These are phyloP conservation scores for Cylindrodendrum hubeiense DNA, from an alignment of 2,329 filamentous ascomycete species.

Conservation along the genomic window DNA sequence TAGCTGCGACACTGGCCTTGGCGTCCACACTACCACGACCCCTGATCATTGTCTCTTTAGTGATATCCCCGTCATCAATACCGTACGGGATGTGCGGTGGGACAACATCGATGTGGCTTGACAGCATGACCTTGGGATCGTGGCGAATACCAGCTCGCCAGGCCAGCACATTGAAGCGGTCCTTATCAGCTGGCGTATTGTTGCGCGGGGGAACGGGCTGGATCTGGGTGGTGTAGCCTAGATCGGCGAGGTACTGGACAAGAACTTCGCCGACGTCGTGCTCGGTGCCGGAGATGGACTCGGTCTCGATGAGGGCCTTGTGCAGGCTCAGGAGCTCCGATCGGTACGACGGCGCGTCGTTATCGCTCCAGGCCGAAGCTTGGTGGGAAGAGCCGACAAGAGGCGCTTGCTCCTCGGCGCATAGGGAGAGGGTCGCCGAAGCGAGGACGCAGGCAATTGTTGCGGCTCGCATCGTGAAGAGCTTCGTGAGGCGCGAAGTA, in stretches of 20 bases:
- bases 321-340: conserved; percentile 77
- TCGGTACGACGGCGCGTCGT: conserved; percentile 53
- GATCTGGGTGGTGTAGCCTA: conserved; percentile 57
- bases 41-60: conserved; percentile 66
- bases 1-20: conserved; percentile 78
- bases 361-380: conserved; percentile 4
- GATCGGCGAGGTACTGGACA: conserved; percentile 69
- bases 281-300: conserved; percentile 80
- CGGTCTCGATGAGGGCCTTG: conserved; percentile 78
- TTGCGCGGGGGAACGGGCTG: conserved; percentile 54
- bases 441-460: conserved; percentile 24
- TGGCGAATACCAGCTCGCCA: conserved; percentile 63
- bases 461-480: conserved; percentile 23
- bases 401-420: conserved; percentile 14
- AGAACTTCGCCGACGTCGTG: conserved; percentile 77
- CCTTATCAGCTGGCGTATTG: conserved; percentile 44
- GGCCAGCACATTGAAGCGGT: conserved; percentile 80
- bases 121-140: conserved; percentile 72
- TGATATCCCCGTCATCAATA: conserved; percentile 61
- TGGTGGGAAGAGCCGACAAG: conserved; percentile 3
- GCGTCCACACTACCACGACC: conserved; percentile 83
- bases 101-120: conserved; percentile 86
- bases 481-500: neutral
- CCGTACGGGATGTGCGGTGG: conserved; percentile 80
- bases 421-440: conserved; percentile 21